Base-by-base conservation (phyloP, 495 filamentous ascomycete species). In the Chaetomium fimeti region DNA sequence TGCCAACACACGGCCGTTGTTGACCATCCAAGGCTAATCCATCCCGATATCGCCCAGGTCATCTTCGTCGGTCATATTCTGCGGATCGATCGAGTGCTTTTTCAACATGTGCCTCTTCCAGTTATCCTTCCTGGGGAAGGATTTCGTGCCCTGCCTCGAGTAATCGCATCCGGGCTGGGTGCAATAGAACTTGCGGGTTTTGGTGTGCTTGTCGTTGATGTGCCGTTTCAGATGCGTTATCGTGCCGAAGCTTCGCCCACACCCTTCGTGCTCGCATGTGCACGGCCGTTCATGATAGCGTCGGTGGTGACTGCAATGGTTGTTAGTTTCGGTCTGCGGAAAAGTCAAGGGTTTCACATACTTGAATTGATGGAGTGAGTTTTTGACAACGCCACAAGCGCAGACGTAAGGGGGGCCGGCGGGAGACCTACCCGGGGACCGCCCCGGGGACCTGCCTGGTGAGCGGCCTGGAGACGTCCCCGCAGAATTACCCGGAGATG, bases 101-200 rank as follows among this genome's bases (percentile, higher is more conserved):
- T 82, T 82, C 42, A 75, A 60, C 76, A 82, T 82, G 62, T 82
- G 80, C 49, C 80, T 67, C 62, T 75, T 76, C 79, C 80, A 82
- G 68, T 82, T 82, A 54, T 82, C 80, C 64, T 82, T 82, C 53
- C 80, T 69, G 24, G 80, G 80, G 65, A 82, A 82, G 0, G 78
- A 78, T 53, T 81, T 81, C 58, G 78, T 75, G 11, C 80, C 80
- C 25, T 68, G 66, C 42, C 71, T 74, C 25, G 76, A 82, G 60
- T 77, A 82, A n/a, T 74, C 71, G 65, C 80, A 82, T 8, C 76
- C 76, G 5, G 71, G 68, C 15, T 76, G 69, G 11, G 72, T 79
- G 69, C 80, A 82, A 64, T 79, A 76, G 38, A 79, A 82, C 49
- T 77, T 76, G 60, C 78, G 78, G n/a, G 77, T 75, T 71, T 81